Percentiles rank a stretch among this genome's conserved stretches.
These are phyloP conservation scores for Geosmithia putterillii DNA, from an alignment of 2,329 filamentous ascomycete species.

Conservation along the genomic window DNA sequence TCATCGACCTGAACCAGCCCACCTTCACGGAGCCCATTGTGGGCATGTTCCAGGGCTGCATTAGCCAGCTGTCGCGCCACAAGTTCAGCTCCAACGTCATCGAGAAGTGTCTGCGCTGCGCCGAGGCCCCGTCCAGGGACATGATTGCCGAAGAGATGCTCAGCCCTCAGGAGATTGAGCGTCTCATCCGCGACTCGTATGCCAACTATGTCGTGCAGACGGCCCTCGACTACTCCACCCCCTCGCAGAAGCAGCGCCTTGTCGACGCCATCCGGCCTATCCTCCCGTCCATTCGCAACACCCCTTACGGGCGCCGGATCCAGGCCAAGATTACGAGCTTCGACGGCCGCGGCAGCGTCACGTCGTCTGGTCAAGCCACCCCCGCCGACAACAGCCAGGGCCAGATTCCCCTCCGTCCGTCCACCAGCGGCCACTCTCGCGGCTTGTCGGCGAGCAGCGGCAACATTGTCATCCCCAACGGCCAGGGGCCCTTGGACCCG, in stretches of 20 bases:
- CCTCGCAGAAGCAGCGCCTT: constrained; percentile 58
- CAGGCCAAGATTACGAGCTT: constrained; percentile 69
- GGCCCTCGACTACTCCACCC: constrained; percentile 73
- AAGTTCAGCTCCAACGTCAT: constrained; percentile 99
- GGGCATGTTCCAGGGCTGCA: constrained; percentile 62
- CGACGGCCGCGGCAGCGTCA: constrained; percentile 32
- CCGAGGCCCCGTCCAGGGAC: constrained; percentile 61
- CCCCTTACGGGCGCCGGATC: constrained; percentile 89
- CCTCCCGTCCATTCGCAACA: constrained; percentile 73
- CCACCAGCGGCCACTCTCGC: constrained; percentile 23
- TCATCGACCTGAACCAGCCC: constrained; percentile 83
- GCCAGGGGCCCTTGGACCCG: constrained; percentile 17
- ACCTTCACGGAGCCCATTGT: constrained; percentile 85
- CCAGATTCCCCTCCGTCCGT: constrained; percentile 35
- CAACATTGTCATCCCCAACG: constrained; percentile 13
- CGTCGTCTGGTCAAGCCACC: constrained; percentile 36
- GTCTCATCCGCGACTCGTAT: constrained; percentile 80
- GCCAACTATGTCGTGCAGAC: constrained; percentile 99
- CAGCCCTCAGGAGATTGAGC: constrained; percentile 64
- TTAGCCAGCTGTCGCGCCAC: constrained; percentile 69
- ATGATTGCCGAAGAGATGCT: constrained; percentile 78
- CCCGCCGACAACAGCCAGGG: constrained; percentile 40
- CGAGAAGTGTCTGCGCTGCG: constrained; percentile 87
- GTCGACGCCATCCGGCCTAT: constrained; percentile 80
- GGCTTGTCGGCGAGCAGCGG: constrained; percentile 24